Percentiles rank a stretch among this genome's conserved stretches.
phyloP scores from a whole-genome alignment of 495 filamentous ascomycete genomes.

The Penicillium canariense region DNA sequence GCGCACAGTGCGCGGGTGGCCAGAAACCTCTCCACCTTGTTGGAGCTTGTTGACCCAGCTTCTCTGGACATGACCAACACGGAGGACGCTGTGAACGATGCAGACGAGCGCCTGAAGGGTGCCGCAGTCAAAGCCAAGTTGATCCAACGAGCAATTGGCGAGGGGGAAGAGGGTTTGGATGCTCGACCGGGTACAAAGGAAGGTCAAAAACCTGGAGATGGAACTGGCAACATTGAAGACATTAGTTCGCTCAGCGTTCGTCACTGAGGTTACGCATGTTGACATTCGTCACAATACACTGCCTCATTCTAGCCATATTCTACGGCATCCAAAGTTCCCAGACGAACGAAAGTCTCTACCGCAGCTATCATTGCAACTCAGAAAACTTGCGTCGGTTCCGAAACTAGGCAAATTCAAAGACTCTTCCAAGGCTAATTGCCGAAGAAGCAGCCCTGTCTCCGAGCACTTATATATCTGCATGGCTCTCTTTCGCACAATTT shows the following conservation, averaged over 20 bases:
- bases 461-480: background rate
- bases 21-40: constrained; percentile 68
- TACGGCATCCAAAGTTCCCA: too few species aligned
- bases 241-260: constrained; percentile 47
- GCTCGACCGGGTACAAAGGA: constrained; percentile 29
- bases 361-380: background rate
- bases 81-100: constrained; percentile 80
- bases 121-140: constrained; percentile 79
- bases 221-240: constrained; percentile 56
- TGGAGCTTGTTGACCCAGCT: constrained; percentile 75
- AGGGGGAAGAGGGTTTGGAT: constrained; percentile 39
- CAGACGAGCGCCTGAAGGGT: constrained; percentile 78
- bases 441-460: background rate
- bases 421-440: background rate
- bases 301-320: background rate
- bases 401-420: background rate
- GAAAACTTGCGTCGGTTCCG: background rate
- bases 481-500: background rate
- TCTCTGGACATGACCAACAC: constrained; percentile 74
- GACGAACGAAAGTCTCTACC: background rate
- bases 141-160: constrained; percentile 69
- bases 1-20: constrained; percentile 60
- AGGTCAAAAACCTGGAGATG: constrained; percentile 32
- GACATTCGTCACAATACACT: background rate
- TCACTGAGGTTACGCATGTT: constrained; percentile 33